Conservation (phyloP, 2,329 filamentous ascomycete genomes). For the Coniochaeta sp. region DNA sequence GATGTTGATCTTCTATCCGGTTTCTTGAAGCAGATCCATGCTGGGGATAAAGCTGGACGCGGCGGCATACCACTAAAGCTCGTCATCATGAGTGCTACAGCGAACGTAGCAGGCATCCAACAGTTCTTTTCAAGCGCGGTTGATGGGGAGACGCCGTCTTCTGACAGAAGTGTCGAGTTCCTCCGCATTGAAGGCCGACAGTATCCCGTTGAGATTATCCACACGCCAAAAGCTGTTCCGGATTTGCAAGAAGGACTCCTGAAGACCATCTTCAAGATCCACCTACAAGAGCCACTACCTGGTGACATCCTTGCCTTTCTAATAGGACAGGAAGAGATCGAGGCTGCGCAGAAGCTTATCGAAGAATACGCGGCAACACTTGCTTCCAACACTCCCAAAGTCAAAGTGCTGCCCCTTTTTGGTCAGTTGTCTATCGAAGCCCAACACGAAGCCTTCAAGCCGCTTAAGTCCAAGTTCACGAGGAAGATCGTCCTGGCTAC, state of each 20-base stretch:
- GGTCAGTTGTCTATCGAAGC: conserved; percentile 81
- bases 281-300: conserved; percentile 80
- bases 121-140: conserved; percentile 57
- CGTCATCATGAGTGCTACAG: conserved; percentile 94
- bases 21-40: conserved; percentile 73
- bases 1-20: conserved; percentile 89
- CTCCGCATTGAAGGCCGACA: conserved; percentile 77
- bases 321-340: conserved; percentile 88
- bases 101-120: conserved; percentile 72
- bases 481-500: conserved; percentile 89
- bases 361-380: conserved; percentile 71
- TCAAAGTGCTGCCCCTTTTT: conserved; percentile 72
- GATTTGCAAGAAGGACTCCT: conserved; percentile 79
- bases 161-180: conserved; percentile 24
- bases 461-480: conserved; percentile 61
- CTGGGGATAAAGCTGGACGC: conserved; percentile 52
- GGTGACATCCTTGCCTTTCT: conserved; percentile 92
- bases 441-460: conserved; percentile 80
- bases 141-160: not conserved
- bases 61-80: conserved; percentile 75
- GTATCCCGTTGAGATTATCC: conserved; percentile 72
- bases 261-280: conserved; percentile 77
- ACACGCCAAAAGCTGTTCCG: conserved; percentile 65
- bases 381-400: conserved; percentile 64
- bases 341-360: conserved; percentile 69